Base-by-base conservation (phyloP, 2,329 filamentous ascomycete species). In the Aspergillus awamori region DNA sequence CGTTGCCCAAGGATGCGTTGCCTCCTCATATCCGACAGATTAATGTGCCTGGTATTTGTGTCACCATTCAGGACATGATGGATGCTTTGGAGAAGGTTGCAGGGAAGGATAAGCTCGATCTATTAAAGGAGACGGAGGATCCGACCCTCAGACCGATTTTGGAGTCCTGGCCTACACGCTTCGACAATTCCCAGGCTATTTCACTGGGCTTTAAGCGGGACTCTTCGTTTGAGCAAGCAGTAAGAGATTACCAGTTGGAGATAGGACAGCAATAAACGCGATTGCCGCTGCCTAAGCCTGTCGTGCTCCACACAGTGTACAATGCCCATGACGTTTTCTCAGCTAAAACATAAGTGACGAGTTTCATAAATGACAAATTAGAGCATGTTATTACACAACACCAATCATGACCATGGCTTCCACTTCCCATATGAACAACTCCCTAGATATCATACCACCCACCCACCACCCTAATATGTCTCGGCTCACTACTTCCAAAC, bases 51-150 rank as follows among this genome's bases (percentile, higher is more conserved):
- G 86, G 86, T 1, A 77, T 77, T 33, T 73, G 74, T 17, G 83
- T 83, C 5, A 85, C 81, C 3, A 82, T 86, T 38, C 80, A 79
- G 60, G 81, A 85, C 59, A 87, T 87, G 78, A 72, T 87, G 69
- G 78, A 85, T 63, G 83, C 84, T 1, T 67, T 87, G 69, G 80
- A 80, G 61, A 81, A 81, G 63, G 82, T 87, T 1, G 84, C 81
- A 5, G 85, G 84, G 0, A 79, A 82, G 67, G 80, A 84, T 39
- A 81, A 81, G 36, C 70, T 84, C 55, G 74, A 73, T 52, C 74
- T 84, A 56, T 79, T 87, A 8, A 79, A 77, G 61, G 83, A 86
- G 71, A 77, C 83, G 70, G 78, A 81, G 41, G 82, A 83, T 64
- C 74, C 80, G 45, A 77, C 77, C 39, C 78, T 84, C 28, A 78